phyloP scores from a whole-genome alignment of 2,329 filamentous ascomycete genomes.

The Botryotinia calthae region DNA sequence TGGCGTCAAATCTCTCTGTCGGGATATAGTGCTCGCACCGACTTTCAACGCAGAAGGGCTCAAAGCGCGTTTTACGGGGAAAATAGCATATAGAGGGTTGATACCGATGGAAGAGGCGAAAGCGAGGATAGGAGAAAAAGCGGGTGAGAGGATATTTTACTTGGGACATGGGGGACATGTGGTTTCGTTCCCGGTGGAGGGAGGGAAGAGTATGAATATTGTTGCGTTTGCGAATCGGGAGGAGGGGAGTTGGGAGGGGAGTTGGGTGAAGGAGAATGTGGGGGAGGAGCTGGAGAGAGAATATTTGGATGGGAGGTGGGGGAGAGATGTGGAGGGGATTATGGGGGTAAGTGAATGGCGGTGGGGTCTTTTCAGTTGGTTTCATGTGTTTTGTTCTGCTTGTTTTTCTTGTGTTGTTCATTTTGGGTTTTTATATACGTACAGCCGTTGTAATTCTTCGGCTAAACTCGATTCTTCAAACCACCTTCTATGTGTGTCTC shows the following conservation, averaged over 20 bases:
- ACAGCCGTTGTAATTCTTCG: too few relatives aligned
- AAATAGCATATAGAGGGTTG: conserved; percentile 55
- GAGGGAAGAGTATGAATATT: conserved; percentile 55
- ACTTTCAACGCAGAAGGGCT: background rate
- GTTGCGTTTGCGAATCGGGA: conserved; percentile 35
- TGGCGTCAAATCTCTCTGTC: background rate
- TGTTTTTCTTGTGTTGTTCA: background rate
- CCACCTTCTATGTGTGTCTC: background rate
- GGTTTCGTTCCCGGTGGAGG: conserved; percentile 42
- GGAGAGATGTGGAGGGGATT: background rate
- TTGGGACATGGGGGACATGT: conserved; percentile 53
- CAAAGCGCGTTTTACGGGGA: conserved; percentile 5
- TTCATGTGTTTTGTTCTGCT: background rate
- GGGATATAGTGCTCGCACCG: background rate
- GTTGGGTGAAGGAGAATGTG: conserved; percentile 11
- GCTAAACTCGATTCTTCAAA: background rate
- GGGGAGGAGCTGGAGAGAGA: background rate
- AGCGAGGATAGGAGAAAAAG: background rate
- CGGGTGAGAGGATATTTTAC: conserved; percentile 43
- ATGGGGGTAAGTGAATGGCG: background rate
- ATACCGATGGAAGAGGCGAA: conserved; percentile 50
- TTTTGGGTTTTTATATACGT: background rate
- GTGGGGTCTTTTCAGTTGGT: background rate
- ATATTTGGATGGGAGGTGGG: conserved; percentile 12
- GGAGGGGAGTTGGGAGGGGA: conserved; percentile 39